Evolutionary conservation across 2,329 filamentous ascomycete genomes (phyloP), one percentile per base, ranked within the genome.

Genomic region (Colletotrichum endophyticum): DNA sequence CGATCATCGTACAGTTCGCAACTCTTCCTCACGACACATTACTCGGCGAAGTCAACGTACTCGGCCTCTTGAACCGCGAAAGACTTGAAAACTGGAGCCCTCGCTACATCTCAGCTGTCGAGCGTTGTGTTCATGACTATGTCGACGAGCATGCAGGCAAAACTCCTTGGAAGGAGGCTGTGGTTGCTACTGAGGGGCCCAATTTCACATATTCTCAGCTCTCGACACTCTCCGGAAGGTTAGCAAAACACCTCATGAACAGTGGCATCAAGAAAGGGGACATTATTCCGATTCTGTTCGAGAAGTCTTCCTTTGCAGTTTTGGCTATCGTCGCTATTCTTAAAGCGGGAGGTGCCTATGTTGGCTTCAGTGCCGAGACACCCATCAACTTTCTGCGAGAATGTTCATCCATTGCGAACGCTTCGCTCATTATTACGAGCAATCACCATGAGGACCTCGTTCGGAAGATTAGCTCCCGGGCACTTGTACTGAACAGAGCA

Each of bases 291-390:
- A 87, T 96, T 7, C 89, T 93, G 25, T 88, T 95, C 79, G 91
- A 94, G 53, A 95, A 95, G 84, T 94, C 90, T 15, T 85, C 92
- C 15, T 89, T 93, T 81, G 88, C 94, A 0, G 93, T 95, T 66
- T 85, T 95, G 53, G 89, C 92, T 8, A 93, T 96, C 76, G 86
- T 96, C n/a, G 93, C 94, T 0, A 88, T 93, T 3, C 85, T 95
- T 36, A 94, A 94, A 79, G 84, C 88, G 4, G 89, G 22, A 88
- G 86, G 2, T 85, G 85, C 19, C 86, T 91, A 63, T 25, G 72
- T 73, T 32, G 72, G 66, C 4, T 39, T 73, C 56, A 63, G 59
- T 7, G 34, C 64, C 16, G 66, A 64, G 44, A 36, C 59, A 11
- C 66, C 64, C 15, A 19, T 69, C 57, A 64, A 57, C 30, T 70